Evolutionary conservation across 495 filamentous ascomycete species (phyloP).

Genomic region (Cairneyella variabilis): DNA sequence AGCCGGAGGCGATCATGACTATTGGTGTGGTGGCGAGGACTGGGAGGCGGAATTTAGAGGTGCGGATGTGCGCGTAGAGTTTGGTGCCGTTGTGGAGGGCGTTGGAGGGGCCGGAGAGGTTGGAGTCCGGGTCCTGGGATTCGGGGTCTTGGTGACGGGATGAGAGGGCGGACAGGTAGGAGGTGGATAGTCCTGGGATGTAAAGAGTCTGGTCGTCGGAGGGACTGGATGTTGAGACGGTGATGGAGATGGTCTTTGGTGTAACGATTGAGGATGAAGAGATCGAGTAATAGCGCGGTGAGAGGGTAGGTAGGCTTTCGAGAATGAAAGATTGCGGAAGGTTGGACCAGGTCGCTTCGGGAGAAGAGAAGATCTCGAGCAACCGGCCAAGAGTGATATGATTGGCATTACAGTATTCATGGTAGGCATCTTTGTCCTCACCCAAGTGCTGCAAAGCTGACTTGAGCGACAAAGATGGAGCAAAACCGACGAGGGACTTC

Average conservation of each 20-base stretch:
- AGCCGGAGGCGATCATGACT: constrained; percentile 57
- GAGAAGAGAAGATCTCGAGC: neutral
- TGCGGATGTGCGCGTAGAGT: constrained; percentile 1
- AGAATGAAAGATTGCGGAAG: constrained; percentile 16
- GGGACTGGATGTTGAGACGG: neutral
- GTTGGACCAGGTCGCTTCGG: neutral
- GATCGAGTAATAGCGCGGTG: constrained; percentile 25
- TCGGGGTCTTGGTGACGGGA: neutral
- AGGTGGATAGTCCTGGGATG: constrained; percentile 12
- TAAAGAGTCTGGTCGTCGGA: neutral
- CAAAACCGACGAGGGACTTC: constrained; percentile 8
- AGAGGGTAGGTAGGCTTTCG: constrained; percentile 6
- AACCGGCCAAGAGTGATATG: constrained; percentile 10
- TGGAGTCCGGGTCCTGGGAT: neutral
- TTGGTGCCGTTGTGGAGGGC: constrained; percentile 20
- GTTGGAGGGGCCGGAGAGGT: constrained; percentile 31
- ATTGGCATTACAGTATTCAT: neutral
- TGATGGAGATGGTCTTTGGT: constrained; percentile 15
- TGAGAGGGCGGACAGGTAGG: constrained; percentile 9
- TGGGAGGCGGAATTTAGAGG: constrained; percentile 57
- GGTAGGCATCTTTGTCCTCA: constrained; percentile 6
- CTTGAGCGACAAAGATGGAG: neutral
- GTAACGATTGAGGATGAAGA: constrained; percentile 21
- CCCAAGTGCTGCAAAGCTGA: neutral
- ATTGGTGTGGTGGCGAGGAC: constrained; percentile 53